Conservation (phyloP, 2,329 filamentous ascomycete genomes). For the Aspergillus ochraceus region DNA sequence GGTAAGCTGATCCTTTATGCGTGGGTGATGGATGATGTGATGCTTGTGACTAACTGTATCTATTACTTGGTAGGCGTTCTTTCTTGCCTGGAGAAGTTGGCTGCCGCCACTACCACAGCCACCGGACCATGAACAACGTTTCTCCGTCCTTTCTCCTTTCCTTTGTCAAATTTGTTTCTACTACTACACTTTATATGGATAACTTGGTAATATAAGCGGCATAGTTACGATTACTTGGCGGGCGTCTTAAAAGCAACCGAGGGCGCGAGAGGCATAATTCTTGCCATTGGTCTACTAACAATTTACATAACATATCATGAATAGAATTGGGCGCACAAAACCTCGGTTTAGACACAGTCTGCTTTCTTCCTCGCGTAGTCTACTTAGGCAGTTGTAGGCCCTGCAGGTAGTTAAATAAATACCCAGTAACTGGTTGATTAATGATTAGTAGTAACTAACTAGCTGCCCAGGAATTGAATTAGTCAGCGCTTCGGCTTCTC, state of each 20-base stretch:
- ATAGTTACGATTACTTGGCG: background rate
- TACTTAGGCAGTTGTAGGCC: too few relatives aligned
- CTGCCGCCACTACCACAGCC: conserved; percentile 33
- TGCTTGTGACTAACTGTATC: conserved; percentile 13
- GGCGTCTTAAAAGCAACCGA: background rate
- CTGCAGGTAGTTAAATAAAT: too few relatives aligned
- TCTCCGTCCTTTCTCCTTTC: background rate
- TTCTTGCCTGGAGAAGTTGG: conserved; percentile 55
- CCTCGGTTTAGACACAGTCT: too few relatives aligned
- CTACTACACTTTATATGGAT: background rate
- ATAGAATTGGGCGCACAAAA: too few relatives aligned
- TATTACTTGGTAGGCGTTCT: conserved; percentile 45
- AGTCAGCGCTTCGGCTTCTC: background rate
- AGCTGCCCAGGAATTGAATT: background rate
- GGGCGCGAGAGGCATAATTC: background rate
- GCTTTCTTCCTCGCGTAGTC: too few relatives aligned
- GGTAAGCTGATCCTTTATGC: conserved; percentile 56
- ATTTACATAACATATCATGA: too few relatives aligned
- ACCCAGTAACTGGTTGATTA: too few relatives aligned
- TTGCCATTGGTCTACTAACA: too few relatives aligned
- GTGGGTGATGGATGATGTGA: background rate
- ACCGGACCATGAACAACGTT: conserved; percentile 1
- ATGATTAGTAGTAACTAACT: too few relatives aligned
- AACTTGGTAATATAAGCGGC: background rate
- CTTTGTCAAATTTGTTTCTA: background rate